phyloP scores from a whole-genome alignment of 805 yeast genomes.

The Martiniozyma abietophila region DNA sequence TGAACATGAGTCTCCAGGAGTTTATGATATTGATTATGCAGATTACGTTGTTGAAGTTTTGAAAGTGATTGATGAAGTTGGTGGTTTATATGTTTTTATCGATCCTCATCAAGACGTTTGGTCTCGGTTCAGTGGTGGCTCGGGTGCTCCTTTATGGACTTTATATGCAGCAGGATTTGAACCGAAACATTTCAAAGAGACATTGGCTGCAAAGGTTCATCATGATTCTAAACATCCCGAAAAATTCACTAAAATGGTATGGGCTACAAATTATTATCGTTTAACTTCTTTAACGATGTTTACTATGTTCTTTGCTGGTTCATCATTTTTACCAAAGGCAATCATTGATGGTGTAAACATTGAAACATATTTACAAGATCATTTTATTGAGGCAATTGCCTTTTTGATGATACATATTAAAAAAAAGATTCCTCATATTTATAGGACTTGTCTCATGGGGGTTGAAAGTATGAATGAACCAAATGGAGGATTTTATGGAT shows the following conservation, averaged over 20 bases:
- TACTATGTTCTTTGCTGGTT: slow-evolving; percentile 77
- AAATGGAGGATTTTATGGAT: slow-evolving; percentile 63
- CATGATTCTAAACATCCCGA: slow-evolving; percentile 38
- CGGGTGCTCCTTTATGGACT: slow-evolving; percentile 95
- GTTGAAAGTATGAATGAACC: slow-evolving; percentile 86
- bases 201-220: slow-evolving; percentile 78
- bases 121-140: slow-evolving; percentile 83
- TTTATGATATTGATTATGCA: slow-evolving; percentile 68
- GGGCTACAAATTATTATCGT: slow-evolving; percentile 82
- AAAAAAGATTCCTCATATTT: slow-evolving; percentile 34
- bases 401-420: slow-evolving; percentile 35
- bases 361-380: slow-evolving; percentile 66
- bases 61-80: slow-evolving; percentile 45
- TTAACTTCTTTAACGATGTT: slow-evolving; percentile 76
- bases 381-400: slow-evolving; percentile 46
- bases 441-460: slow-evolving; percentile 51
- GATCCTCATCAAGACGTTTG: slow-evolving; percentile 95
- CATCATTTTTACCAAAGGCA: slow-evolving; percentile 66
- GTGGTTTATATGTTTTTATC: slow-evolving; percentile 69
- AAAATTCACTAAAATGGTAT: slow-evolving; percentile 72
- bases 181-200: slow-evolving; percentile 57
- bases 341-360: slow-evolving; percentile 63
- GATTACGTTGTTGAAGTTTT: slow-evolving; percentile 59
- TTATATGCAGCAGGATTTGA: slow-evolving; percentile 80
- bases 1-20: slow-evolving; percentile 81